Evolutionary conservation across 202 grass and related monocot species (phyloP).

Genomic region (Panicum hallii): DNA sequence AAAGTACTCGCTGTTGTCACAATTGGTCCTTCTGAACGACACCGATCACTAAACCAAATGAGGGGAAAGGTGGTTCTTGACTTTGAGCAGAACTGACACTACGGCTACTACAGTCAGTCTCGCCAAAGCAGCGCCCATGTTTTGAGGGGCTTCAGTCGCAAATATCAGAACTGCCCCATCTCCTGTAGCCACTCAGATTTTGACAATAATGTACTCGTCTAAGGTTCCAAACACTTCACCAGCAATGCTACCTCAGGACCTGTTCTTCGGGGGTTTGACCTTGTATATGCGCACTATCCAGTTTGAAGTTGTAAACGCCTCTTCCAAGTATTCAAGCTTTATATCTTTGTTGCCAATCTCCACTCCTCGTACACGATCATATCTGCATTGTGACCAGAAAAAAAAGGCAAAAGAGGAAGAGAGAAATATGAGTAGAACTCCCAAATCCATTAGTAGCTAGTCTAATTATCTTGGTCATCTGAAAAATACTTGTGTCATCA

Average conservation of each 20-base stretch:
- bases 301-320: conserved; percentile 97
- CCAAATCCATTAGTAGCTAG: neutral
- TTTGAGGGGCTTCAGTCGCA: neutral
- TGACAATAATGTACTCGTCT: conserved; percentile 38
- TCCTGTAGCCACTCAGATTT: conserved; percentile 33
- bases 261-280: conserved; percentile 96
- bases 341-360: conserved; percentile 99
- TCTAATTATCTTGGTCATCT: neutral
- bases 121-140: conserved; percentile 33
- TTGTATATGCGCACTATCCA: conserved; percentile 99
- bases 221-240: neutral
- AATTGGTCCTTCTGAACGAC: conserved; percentile 26
- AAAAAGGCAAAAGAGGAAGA: neutral
- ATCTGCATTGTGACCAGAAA: conserved; percentile 48
- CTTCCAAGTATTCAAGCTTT: conserved; percentile 97
- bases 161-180: conserved; percentile 16
- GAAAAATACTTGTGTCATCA: neutral
- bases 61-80: conserved; percentile 15
- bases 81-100: conserved; percentile 36
- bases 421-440: neutral
- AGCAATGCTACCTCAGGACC: conserved; percentile 58
- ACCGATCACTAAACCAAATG: conserved; percentile 13
- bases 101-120: conserved; percentile 37
- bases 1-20: conserved; percentile 9
- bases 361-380: conserved; percentile 93